A percentile compares a stretch with the other conserved stretches of the same genome.
These are phyloP conservation scores for Mycena pura DNA, from an alignment of 768 basidiomycete species.

Conservation along the genomic window DNA sequence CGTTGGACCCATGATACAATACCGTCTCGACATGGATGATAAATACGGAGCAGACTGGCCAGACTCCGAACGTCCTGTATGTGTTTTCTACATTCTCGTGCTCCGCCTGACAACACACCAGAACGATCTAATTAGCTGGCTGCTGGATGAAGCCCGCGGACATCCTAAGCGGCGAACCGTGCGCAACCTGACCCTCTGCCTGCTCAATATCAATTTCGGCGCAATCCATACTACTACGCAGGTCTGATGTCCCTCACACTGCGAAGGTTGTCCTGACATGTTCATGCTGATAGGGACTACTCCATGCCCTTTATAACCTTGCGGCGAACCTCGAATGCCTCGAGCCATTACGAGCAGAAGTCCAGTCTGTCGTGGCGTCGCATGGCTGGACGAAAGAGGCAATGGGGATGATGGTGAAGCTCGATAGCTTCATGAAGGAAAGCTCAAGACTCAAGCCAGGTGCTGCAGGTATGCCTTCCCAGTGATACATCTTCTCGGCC, in stretches of 20 bases:
- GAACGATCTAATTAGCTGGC: constrained; percentile 46
- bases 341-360: constrained; percentile 37
- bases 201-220: constrained; percentile 35
- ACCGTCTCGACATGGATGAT: constrained; percentile 21
- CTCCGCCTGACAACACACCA: constrained; percentile 19
- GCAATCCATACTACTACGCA: constrained; percentile 24
- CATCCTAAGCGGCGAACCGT: constrained; percentile 4
- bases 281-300: neutral
- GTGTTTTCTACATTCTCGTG: neutral
- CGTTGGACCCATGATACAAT: constrained; percentile 10
- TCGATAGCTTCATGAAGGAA: constrained; percentile 46
- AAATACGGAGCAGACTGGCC: constrained; percentile 22
- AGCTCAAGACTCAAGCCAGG: constrained; percentile 34
- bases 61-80: constrained; percentile 8
- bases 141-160: constrained; percentile 31
- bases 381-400: constrained; percentile 39
- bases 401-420: constrained; percentile 35
- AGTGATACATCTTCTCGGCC: neutral
- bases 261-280: neutral
- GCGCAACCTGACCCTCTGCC: constrained; percentile 11
- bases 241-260: neutral
- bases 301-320: constrained; percentile 33
- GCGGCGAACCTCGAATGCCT: constrained; percentile 36
- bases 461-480: neutral
- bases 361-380: constrained; percentile 31